Conservation (phyloP, 2,329 filamentous ascomycete genomes). For the Pseudopyricularia javanii region DNA sequence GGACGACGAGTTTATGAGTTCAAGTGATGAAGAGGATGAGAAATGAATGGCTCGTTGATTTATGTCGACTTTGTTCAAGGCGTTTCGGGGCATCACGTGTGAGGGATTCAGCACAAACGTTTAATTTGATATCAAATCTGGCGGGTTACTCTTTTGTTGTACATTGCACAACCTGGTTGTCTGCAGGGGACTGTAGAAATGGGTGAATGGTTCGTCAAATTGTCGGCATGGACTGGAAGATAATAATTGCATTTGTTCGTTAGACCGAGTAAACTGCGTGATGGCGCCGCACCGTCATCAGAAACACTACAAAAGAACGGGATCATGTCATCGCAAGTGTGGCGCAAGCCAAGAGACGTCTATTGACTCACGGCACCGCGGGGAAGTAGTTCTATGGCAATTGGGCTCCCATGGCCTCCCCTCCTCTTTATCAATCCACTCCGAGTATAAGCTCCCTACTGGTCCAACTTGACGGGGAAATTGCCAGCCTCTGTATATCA, state of each 20-base stretch:
- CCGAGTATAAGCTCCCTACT: slow-evolving; percentile 9
- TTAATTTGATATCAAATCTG: too few species aligned
- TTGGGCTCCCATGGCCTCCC: neutral
- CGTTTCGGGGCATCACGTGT: neutral
- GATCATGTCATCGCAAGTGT: neutral
- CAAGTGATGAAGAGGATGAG: slow-evolving; percentile 44
- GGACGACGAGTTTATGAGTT: slow-evolving; percentile 63
- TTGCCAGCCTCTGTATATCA: slow-evolving; percentile 45
- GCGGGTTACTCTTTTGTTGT: too few species aligned
- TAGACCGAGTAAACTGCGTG: too few species aligned
- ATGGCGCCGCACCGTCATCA: neutral
- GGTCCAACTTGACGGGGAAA: slow-evolving; percentile 56
- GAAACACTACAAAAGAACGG: neutral
- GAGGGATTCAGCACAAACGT: neutral
- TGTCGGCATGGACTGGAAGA: too few species aligned
- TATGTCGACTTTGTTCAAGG: neutral
- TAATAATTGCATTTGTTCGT: too few species aligned
- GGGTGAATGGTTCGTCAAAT: too few species aligned
- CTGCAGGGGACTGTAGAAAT: too few species aligned
- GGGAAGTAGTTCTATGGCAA: neutral
- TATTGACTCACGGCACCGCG: neutral
- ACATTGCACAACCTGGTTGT: too few species aligned
- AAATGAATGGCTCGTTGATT: neutral
- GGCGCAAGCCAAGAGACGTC: neutral
- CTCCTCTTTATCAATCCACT: neutral